These are phyloP conservation scores for Tetracladium setigerum DNA, from an alignment of 495 filamentous ascomycete genomes.

Conservation along the genomic window DNA sequence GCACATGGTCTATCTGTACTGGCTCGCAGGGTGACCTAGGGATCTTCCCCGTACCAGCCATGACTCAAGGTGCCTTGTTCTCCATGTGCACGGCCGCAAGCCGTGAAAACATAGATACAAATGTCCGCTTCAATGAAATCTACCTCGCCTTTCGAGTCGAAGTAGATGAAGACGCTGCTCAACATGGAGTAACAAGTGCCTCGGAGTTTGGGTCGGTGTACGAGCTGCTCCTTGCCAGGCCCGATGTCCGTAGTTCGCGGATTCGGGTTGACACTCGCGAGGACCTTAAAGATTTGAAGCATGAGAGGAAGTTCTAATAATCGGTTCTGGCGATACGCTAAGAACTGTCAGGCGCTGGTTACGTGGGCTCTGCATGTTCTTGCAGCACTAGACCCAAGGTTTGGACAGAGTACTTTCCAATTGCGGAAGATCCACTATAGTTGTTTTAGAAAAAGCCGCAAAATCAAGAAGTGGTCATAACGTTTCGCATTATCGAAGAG, in stretches of 20 bases:
- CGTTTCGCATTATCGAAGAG: too few species aligned
- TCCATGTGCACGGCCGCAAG: constrained; percentile 27
- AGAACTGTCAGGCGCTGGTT: too few species aligned
- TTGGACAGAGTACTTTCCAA: too few species aligned
- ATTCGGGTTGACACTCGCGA: background rate
- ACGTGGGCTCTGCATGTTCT: too few species aligned
- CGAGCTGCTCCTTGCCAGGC: background rate
- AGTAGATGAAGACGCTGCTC: constrained; percentile 23
- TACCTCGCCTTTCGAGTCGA: constrained; percentile 29
- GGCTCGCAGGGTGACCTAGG: constrained; percentile 29
- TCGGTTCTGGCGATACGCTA: too few species aligned
- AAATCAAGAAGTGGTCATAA: too few species aligned
- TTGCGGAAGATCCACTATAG: too few species aligned
- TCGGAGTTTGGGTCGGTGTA: constrained; percentile 20
- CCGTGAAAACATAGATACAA: constrained; percentile 27
- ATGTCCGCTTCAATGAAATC: constrained; percentile 34
- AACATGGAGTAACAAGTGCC: constrained; percentile 16
- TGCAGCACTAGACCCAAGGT: too few species aligned
- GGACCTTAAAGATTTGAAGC: constrained; percentile 8
- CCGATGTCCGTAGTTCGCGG: constrained; percentile 1
- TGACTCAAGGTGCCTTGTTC: constrained; percentile 32
- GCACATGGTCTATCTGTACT: constrained; percentile 33
- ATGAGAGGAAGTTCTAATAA: constrained; percentile 3
- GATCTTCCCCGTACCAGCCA: constrained; percentile 20
- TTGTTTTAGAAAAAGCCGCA: too few species aligned